Evolutionary conservation across 106 monocot genomes (phyloP).

Genomic region (Acanthochlamys bracteata): DNA sequence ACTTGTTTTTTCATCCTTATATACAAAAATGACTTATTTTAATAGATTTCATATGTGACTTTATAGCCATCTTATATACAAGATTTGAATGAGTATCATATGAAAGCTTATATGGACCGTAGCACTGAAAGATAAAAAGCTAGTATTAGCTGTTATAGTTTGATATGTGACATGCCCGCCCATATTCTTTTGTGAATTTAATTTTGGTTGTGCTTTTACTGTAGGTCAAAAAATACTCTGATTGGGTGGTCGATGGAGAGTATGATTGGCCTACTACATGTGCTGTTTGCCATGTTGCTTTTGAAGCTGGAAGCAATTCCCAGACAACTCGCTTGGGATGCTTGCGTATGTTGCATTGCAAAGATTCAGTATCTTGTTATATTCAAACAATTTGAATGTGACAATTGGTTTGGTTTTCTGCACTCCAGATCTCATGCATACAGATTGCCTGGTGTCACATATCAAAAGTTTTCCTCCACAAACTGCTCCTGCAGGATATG

Average conservation of each 20-base stretch:
- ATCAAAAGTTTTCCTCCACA: constrained; percentile 63
- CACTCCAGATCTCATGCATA: constrained; percentile 75
- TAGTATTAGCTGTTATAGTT: no score
- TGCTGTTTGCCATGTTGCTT: constrained; percentile 42
- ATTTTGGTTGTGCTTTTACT: neutral
- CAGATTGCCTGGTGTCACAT: constrained; percentile 71
- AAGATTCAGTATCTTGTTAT: neutral
- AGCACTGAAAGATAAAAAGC: no score
- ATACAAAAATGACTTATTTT: no score
- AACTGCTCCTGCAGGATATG: constrained; percentile 67
- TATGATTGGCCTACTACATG: constrained; percentile 95
- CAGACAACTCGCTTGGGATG: constrained; percentile 88
- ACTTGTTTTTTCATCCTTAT: no score
- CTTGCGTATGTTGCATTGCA: constrained; percentile 51
- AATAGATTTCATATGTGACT: no score
- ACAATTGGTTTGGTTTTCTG: constrained; percentile 1
- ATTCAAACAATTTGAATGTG: constrained; percentile 1
- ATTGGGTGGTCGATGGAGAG: constrained; percentile 96
- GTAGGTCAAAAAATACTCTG: constrained; percentile 84
- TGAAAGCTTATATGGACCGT: no score
- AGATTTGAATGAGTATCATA: no score
- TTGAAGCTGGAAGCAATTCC: constrained; percentile 52
- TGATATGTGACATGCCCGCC: no score
- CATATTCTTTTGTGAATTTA: no score
- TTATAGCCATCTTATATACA: no score